Conservation (phyloP, 2,329 filamentous ascomycete species). For the Beauveria sp. region DNA sequence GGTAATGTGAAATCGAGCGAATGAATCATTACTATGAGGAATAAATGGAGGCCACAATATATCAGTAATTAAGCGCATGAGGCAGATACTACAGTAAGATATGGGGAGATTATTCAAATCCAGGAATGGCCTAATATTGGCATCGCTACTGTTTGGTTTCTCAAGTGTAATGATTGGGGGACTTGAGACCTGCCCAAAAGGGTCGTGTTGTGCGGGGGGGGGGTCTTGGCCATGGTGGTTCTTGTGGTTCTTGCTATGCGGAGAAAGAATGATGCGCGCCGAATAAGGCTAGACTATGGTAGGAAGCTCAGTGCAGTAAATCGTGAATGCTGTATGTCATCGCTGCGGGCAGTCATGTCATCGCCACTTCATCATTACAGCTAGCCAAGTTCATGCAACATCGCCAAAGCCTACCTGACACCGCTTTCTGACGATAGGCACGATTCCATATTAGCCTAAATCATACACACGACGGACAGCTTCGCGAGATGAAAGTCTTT, state of each 20-base stretch:
- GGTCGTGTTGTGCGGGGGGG: neutral
- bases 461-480: neutral
- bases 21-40: too few relatives aligned
- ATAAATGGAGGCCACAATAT: too few relatives aligned
- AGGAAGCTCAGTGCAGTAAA: neutral
- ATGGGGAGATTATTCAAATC: too few relatives aligned
- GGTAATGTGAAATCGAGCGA: too few relatives aligned
- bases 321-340: neutral
- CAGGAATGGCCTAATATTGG: too few relatives aligned
- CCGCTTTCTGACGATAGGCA: neutral
- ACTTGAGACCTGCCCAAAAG: neutral
- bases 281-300: neutral
- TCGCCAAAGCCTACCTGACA: neutral
- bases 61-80: too few relatives aligned
- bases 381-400: neutral
- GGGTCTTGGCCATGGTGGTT: neutral
- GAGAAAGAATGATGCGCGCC: slow-evolving; percentile 3
- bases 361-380: neutral
- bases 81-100: too few relatives aligned
- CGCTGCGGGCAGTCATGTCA: neutral
- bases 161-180: too few relatives aligned
- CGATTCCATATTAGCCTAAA: neutral
- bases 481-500: slow-evolving; percentile 54
- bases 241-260: neutral
- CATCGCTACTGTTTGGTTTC: too few relatives aligned